Evolutionary conservation across 2,329 filamentous ascomycete species (phyloP).

Genomic region (Eutypa lata): DNA sequence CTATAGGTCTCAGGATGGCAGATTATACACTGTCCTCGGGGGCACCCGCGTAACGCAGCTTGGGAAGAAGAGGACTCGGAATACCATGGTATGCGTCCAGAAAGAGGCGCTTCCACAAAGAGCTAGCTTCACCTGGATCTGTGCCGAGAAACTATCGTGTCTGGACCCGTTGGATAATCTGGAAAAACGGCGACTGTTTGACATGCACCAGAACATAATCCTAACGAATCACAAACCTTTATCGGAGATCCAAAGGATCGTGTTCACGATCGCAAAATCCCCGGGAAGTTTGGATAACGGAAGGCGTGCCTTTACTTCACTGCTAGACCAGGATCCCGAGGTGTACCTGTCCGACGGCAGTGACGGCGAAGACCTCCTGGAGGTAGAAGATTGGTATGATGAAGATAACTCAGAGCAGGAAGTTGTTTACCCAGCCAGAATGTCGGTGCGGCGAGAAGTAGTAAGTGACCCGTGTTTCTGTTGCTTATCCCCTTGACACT

Average conservation of each 20-base stretch:
- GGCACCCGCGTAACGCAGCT: not conserved
- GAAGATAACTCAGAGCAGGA: not conserved
- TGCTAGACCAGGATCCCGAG: not conserved
- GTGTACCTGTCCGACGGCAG: not conserved
- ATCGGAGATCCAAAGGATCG: not conserved
- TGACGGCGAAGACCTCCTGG: not conserved
- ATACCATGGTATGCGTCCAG: not conserved
- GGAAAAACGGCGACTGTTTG: not conserved
- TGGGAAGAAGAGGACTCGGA: not conserved
- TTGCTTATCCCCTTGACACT: not conserved
- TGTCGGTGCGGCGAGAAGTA: not conserved
- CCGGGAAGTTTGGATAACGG: not conserved
- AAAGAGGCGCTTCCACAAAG: not conserved
- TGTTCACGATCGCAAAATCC: not conserved
- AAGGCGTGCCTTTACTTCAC: not conserved
- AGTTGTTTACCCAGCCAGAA: too few relatives aligned
- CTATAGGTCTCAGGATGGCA: slow-evolving; percentile 11
- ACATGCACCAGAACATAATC: not conserved
- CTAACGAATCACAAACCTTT: not conserved
- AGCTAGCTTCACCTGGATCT: not conserved
- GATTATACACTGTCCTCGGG: slow-evolving; percentile 23
- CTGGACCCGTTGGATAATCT: not conserved
- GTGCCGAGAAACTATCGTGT: not conserved
- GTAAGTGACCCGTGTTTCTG: not conserved
- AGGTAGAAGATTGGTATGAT: not conserved